phyloP scores from a whole-genome alignment of 2,329 filamentous ascomycete genomes.

The Pseudogymnoascus sp. region DNA sequence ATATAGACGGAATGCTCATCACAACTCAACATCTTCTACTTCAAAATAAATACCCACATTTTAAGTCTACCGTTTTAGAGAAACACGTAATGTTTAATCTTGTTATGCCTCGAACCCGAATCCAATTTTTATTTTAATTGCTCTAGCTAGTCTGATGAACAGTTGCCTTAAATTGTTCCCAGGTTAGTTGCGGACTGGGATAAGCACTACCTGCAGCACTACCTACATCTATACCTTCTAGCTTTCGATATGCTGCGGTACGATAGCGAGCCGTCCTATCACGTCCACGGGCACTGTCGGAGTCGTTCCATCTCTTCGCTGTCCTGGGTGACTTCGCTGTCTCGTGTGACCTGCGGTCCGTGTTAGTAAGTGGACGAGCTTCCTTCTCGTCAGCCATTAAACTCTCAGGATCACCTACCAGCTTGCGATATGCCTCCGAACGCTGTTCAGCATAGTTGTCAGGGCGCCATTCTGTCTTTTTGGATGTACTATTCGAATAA shows the following conservation, averaged over 20 bases:
- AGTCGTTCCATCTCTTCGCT: neutral
- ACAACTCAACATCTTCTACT: neutral
- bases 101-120: neutral
- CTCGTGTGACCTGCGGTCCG: neutral
- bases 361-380: neutral
- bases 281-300: neutral
- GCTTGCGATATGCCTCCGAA: constrained; percentile 9
- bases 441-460: neutral
- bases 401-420: neutral
- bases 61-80: neutral
- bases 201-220: neutral
- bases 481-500: neutral
- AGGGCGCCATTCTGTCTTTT: neutral
- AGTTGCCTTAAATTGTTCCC: neutral
- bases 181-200: neutral
- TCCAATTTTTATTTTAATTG: neutral
- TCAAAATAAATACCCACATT: neutral
- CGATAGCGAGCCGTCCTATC: neutral
- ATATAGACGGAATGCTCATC: neutral
- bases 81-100: neutral
- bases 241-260: neutral
- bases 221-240: neutral
- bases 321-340: neutral
- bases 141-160: neutral
- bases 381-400: neutral